phyloP scores from a whole-genome alignment of 164 flowering plant genomes.

The Paratinospora sagittata region DNA sequence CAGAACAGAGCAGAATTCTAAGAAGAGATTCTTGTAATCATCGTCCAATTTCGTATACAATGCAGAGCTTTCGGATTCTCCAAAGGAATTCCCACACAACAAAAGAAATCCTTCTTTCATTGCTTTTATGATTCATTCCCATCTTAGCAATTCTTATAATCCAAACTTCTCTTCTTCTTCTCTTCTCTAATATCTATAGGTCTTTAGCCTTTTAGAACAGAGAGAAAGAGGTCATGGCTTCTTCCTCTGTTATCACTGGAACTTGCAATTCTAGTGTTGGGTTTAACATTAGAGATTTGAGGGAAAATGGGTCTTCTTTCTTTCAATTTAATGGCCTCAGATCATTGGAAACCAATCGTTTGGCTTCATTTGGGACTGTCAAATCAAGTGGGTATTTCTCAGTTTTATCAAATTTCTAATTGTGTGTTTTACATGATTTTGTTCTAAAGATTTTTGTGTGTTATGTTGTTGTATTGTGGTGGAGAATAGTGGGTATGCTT shows the following conservation, averaged over 20 bases:
- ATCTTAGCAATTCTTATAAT: no score
- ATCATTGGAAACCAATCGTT: constrained; percentile 25
- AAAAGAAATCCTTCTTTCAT: no score
- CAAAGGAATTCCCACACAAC: constrained; percentile 15
- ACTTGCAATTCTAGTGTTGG: constrained; percentile 27
- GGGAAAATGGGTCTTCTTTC: constrained; percentile 26
- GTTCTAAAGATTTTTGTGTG: not conserved
- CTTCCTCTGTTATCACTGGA: no score
- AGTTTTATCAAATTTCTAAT: not conserved
- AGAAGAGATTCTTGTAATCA: not conserved
- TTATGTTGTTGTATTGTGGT: not conserved
- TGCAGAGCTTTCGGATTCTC: constrained; percentile 14
- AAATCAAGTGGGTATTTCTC: constrained; percentile 22
- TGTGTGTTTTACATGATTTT: no score
- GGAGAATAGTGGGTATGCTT: not conserved
- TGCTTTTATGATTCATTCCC: no score
- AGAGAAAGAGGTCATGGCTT: constrained; percentile 9
- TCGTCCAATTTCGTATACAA: constrained; percentile 5
- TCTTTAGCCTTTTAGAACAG: not conserved
- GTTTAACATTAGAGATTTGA: constrained; percentile 22
- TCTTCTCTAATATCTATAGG: not conserved
- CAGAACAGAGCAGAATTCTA: not conserved
- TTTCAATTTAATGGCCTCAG: constrained; percentile 37
- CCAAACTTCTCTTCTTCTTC: constrained; percentile 6
- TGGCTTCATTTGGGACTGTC: constrained; percentile 9